Evolutionary conservation across 208 protist species (phyloP).

Genomic region (Trypanosoma conorhini): DNA sequence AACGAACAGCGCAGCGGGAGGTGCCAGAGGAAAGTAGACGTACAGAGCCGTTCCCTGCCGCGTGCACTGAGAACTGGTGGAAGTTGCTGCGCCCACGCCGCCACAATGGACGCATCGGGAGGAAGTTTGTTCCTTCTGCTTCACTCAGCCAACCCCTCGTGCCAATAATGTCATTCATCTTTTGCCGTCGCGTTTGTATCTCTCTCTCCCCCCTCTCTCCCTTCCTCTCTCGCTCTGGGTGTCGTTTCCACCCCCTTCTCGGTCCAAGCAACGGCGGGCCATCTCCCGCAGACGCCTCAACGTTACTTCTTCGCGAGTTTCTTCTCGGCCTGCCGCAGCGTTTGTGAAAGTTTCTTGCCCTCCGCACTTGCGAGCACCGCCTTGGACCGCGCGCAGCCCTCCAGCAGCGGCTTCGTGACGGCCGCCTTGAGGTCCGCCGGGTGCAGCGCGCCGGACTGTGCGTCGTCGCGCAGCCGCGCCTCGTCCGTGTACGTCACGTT

Average conservation of each 20-base stretch:
- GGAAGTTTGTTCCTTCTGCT: not conserved
- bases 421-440: constrained; percentile 92
- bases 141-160: not conserved
- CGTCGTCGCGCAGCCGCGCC: constrained; percentile 58
- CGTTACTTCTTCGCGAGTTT: constrained; percentile 65
- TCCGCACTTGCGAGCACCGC: constrained; percentile 49
- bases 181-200: not conserved
- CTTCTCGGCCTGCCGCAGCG: constrained; percentile 78
- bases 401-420: constrained; percentile 71
- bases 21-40: not conserved
- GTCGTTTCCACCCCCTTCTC: too few species aligned
- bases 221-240: not conserved
- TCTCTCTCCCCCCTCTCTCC: not conserved
- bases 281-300: not conserved
- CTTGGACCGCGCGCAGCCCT: constrained; percentile 33
- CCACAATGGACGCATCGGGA: not conserved
- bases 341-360: constrained; percentile 65
- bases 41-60: not conserved
- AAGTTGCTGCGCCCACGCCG: not conserved
- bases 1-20: not conserved
- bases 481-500: constrained; percentile 50
- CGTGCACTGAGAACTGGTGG: not conserved
- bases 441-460: constrained; percentile 71
- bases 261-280: not conserved
- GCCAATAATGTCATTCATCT: not conserved